A percentile compares a stretch with the other conserved stretches of the same genome.
Conservation (phyloP, 73 alveolate species). For the Strombidium stylifer region DNA sequence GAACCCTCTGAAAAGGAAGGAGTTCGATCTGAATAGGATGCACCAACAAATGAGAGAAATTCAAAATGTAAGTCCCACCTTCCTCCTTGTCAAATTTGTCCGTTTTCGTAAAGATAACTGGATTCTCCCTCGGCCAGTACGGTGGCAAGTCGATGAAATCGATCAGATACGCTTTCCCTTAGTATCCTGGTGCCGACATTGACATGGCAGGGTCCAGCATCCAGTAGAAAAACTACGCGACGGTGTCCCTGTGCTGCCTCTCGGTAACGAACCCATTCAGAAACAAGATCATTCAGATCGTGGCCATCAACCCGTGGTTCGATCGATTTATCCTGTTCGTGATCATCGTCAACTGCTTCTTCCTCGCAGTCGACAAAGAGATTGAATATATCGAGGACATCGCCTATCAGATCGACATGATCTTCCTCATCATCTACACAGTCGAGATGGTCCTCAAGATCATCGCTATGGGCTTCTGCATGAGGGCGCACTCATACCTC, state of each 20-base stretch:
- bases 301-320: constrained; percentile 37
- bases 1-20: no score
- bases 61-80: no score
- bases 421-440: constrained; percentile 37
- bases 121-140: no score
- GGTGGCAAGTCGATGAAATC: no score
- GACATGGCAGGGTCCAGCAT: no score
- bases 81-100: no score
- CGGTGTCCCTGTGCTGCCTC: constrained; percentile 44
- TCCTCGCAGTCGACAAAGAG: constrained; percentile 45
- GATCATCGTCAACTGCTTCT: constrained; percentile 42
- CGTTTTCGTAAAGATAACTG: no score
- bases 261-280: constrained; percentile 51
- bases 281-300: constrained; percentile 31
- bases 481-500: constrained; percentile 53
- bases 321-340: constrained; percentile 41
- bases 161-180: no score
- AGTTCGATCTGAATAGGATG: no score
- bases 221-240: constrained; percentile 52
- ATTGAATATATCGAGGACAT: constrained; percentile 2
- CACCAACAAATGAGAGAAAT: no score
- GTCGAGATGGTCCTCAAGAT: constrained; percentile 44
- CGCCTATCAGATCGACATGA: constrained; percentile 10
- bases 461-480: constrained; percentile 33
- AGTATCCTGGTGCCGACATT: no score